Evolutionary conservation across 2,329 filamentous ascomycete genomes (phyloP).

Genomic region (Aspergillus sp.): DNA sequence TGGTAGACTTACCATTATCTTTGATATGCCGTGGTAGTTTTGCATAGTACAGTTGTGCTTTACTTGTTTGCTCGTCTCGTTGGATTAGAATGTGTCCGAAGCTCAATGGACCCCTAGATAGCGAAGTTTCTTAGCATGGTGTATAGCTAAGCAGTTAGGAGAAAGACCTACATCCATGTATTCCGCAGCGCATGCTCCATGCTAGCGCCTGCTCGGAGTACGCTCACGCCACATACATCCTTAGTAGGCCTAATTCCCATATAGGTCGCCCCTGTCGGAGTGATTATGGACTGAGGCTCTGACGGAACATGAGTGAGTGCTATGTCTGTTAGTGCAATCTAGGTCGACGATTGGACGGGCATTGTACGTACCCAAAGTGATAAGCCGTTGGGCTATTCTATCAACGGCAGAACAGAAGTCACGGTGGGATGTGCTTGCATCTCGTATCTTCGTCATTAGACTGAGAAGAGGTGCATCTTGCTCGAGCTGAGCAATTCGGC

Average conservation of each 20-base stretch:
- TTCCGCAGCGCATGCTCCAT: constrained; percentile 31
- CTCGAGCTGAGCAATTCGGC: constrained; percentile 9
- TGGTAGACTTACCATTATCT: constrained; percentile 17
- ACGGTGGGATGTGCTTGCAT: constrained; percentile 8
- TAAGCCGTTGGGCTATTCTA: constrained; percentile 10
- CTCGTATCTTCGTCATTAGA: constrained; percentile 19
- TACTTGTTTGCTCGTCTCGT: constrained; percentile 30
- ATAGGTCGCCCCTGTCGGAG: constrained; percentile 15
- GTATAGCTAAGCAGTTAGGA: not conserved
- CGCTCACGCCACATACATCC: constrained; percentile 33
- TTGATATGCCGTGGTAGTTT: constrained; percentile 28
- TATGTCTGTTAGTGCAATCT: not conserved
- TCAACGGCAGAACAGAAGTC: constrained; percentile 12
- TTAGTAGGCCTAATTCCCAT: constrained; percentile 13
- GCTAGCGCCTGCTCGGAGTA: constrained; percentile 33
- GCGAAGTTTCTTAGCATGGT: not conserved
- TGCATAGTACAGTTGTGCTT: constrained; percentile 29
- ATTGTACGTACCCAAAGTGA: constrained; percentile 13
- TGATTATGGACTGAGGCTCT: constrained; percentile 8
- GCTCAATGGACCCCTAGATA: constrained; percentile 24
- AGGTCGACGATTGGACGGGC: not conserved
- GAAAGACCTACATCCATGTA: constrained; percentile 22
- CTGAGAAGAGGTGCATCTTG: constrained; percentile 12
- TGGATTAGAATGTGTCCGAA: constrained; percentile 37
- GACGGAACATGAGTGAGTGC: constrained; percentile 19